Evolutionary conservation across 2,329 filamentous ascomycete genomes (phyloP).

Genomic region (Cladosporium sp.): DNA sequence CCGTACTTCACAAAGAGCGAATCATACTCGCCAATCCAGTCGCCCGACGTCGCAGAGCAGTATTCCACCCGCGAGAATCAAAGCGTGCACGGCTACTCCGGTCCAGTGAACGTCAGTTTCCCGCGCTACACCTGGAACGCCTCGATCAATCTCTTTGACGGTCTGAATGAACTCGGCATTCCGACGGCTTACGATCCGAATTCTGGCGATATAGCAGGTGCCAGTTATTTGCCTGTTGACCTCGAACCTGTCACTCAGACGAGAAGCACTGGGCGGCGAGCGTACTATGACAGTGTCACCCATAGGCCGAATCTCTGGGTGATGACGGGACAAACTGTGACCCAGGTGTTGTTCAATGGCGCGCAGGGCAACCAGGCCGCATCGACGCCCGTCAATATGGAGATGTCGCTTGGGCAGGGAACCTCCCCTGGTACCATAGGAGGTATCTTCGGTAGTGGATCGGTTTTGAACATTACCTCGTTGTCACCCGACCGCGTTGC

Average conservation of each 20-base stretch:
- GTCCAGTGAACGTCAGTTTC: slow-evolving; percentile 49
- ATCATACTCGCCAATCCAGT: slow-evolving; percentile 29
- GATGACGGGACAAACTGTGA: slow-evolving; percentile 33
- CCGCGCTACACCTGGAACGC: slow-evolving; percentile 36
- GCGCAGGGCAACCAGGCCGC: slow-evolving; percentile 16
- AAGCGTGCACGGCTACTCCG: slow-evolving; percentile 40
- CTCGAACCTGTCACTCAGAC: slow-evolving; percentile 34
- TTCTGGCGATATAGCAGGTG: slow-evolving; percentile 33
- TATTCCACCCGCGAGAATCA: slow-evolving; percentile 38
- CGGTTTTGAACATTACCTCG: slow-evolving; percentile 14
- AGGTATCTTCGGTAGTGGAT: slow-evolving; percentile 20
- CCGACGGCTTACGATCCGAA: slow-evolving; percentile 35
- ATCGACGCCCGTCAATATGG: slow-evolving; percentile 10
- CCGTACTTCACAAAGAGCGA: slow-evolving; percentile 35
- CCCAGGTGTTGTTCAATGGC: slow-evolving; percentile 29
- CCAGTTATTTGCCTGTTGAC: slow-evolving; percentile 34
- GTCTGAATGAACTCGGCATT: slow-evolving; percentile 35
- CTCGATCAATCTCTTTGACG: slow-evolving; percentile 33
- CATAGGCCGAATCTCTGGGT: slow-evolving; percentile 34
- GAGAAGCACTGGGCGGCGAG: slow-evolving; percentile 38
- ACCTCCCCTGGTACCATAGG: slow-evolving; percentile 13
- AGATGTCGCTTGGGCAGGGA: slow-evolving; percentile 17
- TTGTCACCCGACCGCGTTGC: neutral
- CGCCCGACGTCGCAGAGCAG: slow-evolving; percentile 30
- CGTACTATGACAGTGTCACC: slow-evolving; percentile 35